phyloP scores from a whole-genome alignment of 2,329 filamentous ascomycete species.

The Epichloe baconii region DNA sequence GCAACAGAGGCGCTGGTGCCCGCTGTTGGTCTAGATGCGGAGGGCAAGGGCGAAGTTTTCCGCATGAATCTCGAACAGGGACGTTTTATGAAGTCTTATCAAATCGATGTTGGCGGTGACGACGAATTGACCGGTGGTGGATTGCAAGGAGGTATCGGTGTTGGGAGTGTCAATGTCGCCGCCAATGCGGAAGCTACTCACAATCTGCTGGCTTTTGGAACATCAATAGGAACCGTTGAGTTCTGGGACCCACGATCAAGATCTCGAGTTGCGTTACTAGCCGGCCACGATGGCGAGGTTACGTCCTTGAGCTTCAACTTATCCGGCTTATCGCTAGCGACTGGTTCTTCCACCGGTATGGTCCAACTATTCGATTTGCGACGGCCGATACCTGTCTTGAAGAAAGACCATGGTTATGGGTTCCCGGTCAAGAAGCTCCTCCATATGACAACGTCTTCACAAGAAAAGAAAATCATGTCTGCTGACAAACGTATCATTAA shows the following conservation, averaged over 20 bases:
- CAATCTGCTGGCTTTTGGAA: slow-evolving; percentile 85
- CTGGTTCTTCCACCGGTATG: slow-evolving; percentile 77
- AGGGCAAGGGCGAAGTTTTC: slow-evolving; percentile 85
- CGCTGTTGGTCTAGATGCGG: slow-evolving; percentile 71
- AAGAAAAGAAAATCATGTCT: slow-evolving; percentile 78
- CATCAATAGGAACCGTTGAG: slow-evolving; percentile 87
- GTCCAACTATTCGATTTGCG: slow-evolving; percentile 87
- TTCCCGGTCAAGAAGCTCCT: slow-evolving; percentile 80
- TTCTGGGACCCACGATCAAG: slow-evolving; percentile 89
- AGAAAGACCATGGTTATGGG: slow-evolving; percentile 93
- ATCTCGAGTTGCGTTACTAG: slow-evolving; percentile 65
- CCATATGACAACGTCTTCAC: slow-evolving; percentile 55
- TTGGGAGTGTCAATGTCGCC: slow-evolving; percentile 76
- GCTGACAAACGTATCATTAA: slow-evolving; percentile 95
- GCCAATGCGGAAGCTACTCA: slow-evolving; percentile 82
- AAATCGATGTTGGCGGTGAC: slow-evolving; percentile 79
- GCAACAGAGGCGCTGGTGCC: slow-evolving; percentile 79
- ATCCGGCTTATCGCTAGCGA: slow-evolving; percentile 72
- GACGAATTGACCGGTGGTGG: slow-evolving; percentile 58
- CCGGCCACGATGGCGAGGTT: slow-evolving; percentile 56
- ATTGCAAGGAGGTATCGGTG: slow-evolving; percentile 74
- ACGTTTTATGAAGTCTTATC: slow-evolving; percentile 87
- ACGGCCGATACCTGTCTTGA: slow-evolving; percentile 70
- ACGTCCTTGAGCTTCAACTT: slow-evolving; percentile 79
- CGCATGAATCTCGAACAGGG: slow-evolving; percentile 83